Evolutionary conservation across 2,329 filamentous ascomycete genomes (phyloP).

Genomic region (Emergomyces orientalis): DNA sequence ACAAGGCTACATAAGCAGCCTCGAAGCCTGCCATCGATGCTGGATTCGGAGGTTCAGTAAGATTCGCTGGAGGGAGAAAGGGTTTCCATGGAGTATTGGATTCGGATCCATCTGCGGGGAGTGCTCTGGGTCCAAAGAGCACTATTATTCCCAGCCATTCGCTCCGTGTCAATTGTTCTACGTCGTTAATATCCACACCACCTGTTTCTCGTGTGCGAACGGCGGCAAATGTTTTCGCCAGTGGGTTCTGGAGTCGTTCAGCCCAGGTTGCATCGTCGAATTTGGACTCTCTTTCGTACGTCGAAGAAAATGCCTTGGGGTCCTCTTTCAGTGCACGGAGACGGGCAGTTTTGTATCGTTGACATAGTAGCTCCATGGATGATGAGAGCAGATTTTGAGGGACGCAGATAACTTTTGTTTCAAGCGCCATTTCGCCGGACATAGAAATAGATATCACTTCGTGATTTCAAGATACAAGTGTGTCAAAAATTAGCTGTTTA

Average conservation of each 20-base stretch:
- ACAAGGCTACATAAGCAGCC: slow-evolving; percentile 20
- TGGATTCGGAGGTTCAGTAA: neutral
- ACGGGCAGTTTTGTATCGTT: slow-evolving; percentile 20
- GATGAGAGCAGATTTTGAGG: slow-evolving; percentile 9
- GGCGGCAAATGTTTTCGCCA: slow-evolving; percentile 22
- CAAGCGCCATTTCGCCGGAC: neutral
- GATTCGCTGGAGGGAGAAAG: slow-evolving; percentile 6
- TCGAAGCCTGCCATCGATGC: slow-evolving; percentile 13
- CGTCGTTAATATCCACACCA: neutral
- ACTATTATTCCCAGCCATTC: slow-evolving; percentile 27
- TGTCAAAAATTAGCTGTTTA: neutral
- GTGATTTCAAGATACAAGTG: neutral
- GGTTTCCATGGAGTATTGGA: slow-evolving; percentile 9
- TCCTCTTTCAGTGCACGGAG: slow-evolving; percentile 23
- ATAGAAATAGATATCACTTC: too few species aligned
- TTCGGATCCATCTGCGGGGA: slow-evolving; percentile 10
- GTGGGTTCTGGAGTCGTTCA: slow-evolving; percentile 22
- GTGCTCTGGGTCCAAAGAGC: slow-evolving; percentile 19
- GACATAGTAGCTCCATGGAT: slow-evolving; percentile 6
- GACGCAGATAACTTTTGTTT: slow-evolving; percentile 10
- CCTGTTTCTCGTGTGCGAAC: slow-evolving; percentile 9
- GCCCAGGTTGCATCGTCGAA: slow-evolving; percentile 21
- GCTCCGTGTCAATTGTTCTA: slow-evolving; percentile 13
- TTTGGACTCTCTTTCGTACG: slow-evolving; percentile 22
- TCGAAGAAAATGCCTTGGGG: slow-evolving; percentile 24